These are phyloP conservation scores for Xylariaceae sp. DNA, from an alignment of 2,329 filamentous ascomycete genomes.

Conservation along the genomic window DNA sequence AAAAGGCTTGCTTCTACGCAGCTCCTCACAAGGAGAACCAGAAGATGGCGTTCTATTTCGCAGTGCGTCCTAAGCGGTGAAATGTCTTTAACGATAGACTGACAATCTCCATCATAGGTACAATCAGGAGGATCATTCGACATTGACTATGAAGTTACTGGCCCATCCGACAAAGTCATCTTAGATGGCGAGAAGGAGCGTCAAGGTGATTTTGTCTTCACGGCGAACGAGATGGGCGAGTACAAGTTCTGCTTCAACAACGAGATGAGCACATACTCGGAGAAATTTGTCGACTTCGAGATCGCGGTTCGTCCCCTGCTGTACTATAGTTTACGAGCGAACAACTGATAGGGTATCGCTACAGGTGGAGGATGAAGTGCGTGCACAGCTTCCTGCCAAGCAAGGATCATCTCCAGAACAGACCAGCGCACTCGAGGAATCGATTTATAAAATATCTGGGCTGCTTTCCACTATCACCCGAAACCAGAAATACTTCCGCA, in stretches of 20 bases:
- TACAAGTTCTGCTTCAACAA: constrained; percentile 99
- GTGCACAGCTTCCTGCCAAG: constrained; percentile 40
- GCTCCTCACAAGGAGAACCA: constrained; percentile 77
- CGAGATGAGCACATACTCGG: constrained; percentile 95
- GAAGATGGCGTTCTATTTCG: constrained; percentile 99
- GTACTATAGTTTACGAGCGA: constrained; percentile 1
- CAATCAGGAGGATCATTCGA: constrained; percentile 99
- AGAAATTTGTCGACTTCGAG: constrained; percentile 98
- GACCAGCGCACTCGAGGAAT: constrained; percentile 87
- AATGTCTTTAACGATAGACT: constrained; percentile 16
- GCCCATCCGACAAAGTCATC: constrained; percentile 80
- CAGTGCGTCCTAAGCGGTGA: constrained; percentile 63
- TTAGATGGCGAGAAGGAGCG: constrained; percentile 88
- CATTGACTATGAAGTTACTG: constrained; percentile 88
- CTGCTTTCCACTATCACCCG: constrained; percentile 93
- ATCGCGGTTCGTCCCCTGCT: constrained; percentile 74
- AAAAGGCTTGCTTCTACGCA: constrained; percentile 95
- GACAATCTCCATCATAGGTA: constrained; percentile 63
- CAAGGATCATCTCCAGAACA: constrained; percentile 76
- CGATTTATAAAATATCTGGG: constrained; percentile 91
- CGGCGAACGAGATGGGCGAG: constrained; percentile 84
- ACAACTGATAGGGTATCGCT: constrained; percentile 14
- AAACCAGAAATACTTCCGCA: constrained; percentile 99
- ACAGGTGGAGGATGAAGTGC: constrained; percentile 42
- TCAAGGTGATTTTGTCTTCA: constrained; percentile 98